Base-by-base conservation (phyloP, 768 basidiomycete genomes). In the Russula earlei region DNA sequence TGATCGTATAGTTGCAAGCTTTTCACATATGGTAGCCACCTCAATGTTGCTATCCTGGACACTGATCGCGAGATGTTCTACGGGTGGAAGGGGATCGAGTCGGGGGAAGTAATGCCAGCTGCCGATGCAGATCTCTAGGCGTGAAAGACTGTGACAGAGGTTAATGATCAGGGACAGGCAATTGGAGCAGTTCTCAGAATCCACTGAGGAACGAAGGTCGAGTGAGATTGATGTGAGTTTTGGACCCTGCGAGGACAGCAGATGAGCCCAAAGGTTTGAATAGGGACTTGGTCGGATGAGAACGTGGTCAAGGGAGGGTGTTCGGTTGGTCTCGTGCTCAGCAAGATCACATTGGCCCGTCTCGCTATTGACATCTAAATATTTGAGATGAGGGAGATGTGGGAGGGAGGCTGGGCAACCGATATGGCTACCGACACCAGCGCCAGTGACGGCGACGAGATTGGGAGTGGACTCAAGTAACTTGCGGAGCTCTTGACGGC, bases 311-410 rank as follows among this genome's bases (percentile, higher is more conserved):
- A 58, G 52, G 41, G 36, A 37, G 10, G 57, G 52, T 17, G 29
- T 49, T 12, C 4, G 46, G n/a, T 38, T 24, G 27, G n/a, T 27
- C 5, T 25, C 22, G 20, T 58, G 57, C 22, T 12, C 22, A 31
- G 15, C 19, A 24, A 25, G 0, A 11, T 49, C 52, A 40, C 57
- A 58, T 27, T 36, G n/a, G n/a, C n/a, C 27, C n/a, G 5, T 24
- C 31, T 19, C 34, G 40, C 27, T 11, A 15, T 47, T 33, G 57
- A 54, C n/a, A 5, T 34, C 27, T 14, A 58, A 20, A 33, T 54
- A 44, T n/a, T 54, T 54, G 8, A 58, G 27, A n/a, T 49, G 49
- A n/a, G 57, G 57, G 47, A 58, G 57, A 27, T 44, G n/a, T 10
- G 57, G 57, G 25, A 58, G 52, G 47, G 57, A 4, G 4, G n/a